Percentiles rank a stretch among this genome's conserved stretches.
These are phyloP conservation scores for Kwoniella mangroviensis DNA, from an alignment of 768 basidiomycete genomes.

Conservation along the genomic window DNA sequence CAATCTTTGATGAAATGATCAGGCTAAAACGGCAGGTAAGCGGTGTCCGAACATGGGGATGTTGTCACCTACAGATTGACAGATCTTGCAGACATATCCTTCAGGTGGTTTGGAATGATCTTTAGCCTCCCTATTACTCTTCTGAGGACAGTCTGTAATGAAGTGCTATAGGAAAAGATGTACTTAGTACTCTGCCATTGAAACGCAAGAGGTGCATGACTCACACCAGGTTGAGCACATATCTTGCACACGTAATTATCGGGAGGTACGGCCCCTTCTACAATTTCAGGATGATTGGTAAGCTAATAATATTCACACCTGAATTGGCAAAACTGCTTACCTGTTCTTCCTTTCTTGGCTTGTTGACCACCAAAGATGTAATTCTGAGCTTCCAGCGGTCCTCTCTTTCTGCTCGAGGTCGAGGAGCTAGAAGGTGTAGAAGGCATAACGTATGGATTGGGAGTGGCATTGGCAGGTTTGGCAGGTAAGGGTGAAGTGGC, in stretches of 20 bases:
- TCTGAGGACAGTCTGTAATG: constrained; percentile 56
- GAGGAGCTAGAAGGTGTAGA: constrained; percentile 16
- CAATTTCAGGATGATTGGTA: not conserved
- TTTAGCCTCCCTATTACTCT: constrained; percentile 51
- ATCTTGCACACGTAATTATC: constrained; percentile 56
- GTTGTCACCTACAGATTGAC: constrained; percentile 65
- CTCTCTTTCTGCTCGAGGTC: constrained; percentile 53
- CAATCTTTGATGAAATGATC: constrained; percentile 90
- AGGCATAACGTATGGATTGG: constrained; percentile 49
- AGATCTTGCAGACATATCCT: constrained; percentile 86
- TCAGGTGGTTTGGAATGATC: constrained; percentile 65
- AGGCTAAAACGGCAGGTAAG: constrained; percentile 60
- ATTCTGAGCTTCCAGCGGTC: constrained; percentile 50
- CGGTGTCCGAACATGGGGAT: not conserved
- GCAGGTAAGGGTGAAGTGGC: constrained; percentile 36
- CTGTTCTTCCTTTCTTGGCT: constrained; percentile 41
- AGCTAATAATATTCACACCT: not conserved
- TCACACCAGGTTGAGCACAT: constrained; percentile 52
- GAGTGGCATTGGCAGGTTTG: constrained; percentile 44
- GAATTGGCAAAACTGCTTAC: constrained; percentile 16
- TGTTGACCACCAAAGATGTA: constrained; percentile 34
- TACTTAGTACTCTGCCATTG: not conserved
- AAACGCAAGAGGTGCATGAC: not conserved
- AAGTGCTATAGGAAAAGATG: constrained; percentile 43
- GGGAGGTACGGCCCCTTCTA: constrained; percentile 44